phyloP scores from a whole-genome alignment of 73 alveolate genomes.

The Breviolum minutum region DNA sequence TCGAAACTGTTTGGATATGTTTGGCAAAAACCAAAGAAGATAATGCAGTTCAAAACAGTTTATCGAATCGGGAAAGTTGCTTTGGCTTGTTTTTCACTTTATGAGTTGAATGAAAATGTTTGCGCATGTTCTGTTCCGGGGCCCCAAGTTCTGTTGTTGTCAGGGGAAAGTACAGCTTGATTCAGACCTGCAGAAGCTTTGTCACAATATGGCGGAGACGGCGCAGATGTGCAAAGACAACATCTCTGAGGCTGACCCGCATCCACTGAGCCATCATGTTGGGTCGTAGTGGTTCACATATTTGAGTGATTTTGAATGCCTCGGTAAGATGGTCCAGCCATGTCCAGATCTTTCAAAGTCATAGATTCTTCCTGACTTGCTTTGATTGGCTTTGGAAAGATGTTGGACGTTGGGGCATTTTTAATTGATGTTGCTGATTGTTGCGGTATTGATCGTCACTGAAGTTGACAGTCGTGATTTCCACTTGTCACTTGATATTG shows the following conservation, averaged over 20 bases:
- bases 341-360: no score
- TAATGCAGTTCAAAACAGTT: no score
- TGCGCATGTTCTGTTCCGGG: background rate
- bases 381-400: background rate
- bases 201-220: background rate
- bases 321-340: no score
- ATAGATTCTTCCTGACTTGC: background rate
- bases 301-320: no score
- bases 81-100: background rate
- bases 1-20: no score
- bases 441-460: background rate
- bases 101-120: background rate
- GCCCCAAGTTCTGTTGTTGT: background rate
- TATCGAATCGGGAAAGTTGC: background rate
- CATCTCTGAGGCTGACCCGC: conserved; percentile 17
- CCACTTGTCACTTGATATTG: background rate
- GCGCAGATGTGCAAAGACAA: conserved; percentile 28
- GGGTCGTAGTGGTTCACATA: no score
- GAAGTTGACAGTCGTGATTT: no score
- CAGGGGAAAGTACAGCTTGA: background rate
- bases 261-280: no score
- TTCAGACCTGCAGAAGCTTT: background rate
- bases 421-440: background rate
- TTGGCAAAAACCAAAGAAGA: no score
- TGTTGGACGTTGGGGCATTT: background rate